Base-by-base conservation (phyloP, 176 grass and related monocot genomes). In the Juncus effusus region DNA sequence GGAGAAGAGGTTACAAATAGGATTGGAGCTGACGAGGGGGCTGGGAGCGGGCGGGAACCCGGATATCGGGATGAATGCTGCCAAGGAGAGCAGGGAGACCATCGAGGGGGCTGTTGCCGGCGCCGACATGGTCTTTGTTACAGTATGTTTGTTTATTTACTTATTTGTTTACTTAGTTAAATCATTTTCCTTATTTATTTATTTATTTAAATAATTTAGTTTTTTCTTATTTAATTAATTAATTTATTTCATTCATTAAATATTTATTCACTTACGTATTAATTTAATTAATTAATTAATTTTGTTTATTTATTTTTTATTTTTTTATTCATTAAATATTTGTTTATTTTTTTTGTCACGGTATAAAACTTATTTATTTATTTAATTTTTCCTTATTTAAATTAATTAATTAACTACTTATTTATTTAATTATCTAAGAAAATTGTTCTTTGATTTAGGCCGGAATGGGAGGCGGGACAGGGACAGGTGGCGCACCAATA, bases 401-500 rank as follows among this genome's bases (percentile, higher is more conserved):
- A 45, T 45, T 45, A 45, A 45, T 45, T 45, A 45, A 45, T n/a
- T n/a, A n/a, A n/a, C n/a, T n/a, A n/a, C n/a, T n/a, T n/a, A n/a
- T n/a, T n/a, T n/a, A n/a, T n/a, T 4, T 45, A 45, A 45, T 45
- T 42, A 72, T 42, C 35, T 6, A 42, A 40, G 40, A 10, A 45
- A 57, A 36, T 9, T 7, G 42, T 53, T 72, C 53, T 47, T 52
- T 36, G 19, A 42, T 86, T 75, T 78, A 95, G 90, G 86, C 90
- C 38, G 90, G 90, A 70, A 95, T 95, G 90, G 90, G 90, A 65
- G 90, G 90, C 36, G 90, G 90, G 16, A 95, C 90, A 38, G 90
- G 90, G 61, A 95, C 90, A 59, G 90, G 90, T 45, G 90, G 83
- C 54, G 90, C 86, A 38, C 90, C 90, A 73, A 66, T 95, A 54